Conservation (phyloP, 495 filamentous ascomycete species). For the Hyaloscypha bicolor region DNA sequence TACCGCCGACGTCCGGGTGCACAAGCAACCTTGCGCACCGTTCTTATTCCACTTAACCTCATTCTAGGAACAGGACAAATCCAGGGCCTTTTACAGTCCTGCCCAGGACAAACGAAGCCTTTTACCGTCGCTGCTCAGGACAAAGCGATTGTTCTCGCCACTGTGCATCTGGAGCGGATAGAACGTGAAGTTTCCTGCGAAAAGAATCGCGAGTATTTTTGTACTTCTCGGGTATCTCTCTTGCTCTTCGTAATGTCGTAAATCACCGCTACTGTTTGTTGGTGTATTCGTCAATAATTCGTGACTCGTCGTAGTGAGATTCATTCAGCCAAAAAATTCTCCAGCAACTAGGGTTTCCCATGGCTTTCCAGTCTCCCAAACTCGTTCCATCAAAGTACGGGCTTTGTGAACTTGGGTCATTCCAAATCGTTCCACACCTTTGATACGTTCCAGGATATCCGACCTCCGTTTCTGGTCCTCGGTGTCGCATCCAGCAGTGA, state of each 20-base stretch:
- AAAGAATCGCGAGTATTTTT: not conserved
- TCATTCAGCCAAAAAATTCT: conserved; percentile 63
- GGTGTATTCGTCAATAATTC: conserved; percentile 6
- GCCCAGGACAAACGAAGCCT: conserved; percentile 32
- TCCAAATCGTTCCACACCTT: conserved; percentile 70
- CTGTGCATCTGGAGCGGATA: not conserved
- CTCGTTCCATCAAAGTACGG: conserved; percentile 63
- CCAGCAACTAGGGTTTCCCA: conserved; percentile 67
- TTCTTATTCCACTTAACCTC: conserved; percentile 29
- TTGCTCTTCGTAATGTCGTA: not conserved
- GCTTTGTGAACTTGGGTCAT: conserved; percentile 68
- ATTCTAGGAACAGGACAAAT: conserved; percentile 4
- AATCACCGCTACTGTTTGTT: not conserved
- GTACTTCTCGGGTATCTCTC: not conserved
- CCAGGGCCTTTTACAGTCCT: conserved; percentile 40
- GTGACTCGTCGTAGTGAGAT: not conserved
- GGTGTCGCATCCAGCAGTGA: conserved; percentile 81
- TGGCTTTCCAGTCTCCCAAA: conserved; percentile 62
- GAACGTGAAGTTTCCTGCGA: not conserved
- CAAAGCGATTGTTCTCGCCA: not conserved
- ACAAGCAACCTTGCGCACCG: conserved; percentile 18
- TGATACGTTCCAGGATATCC: conserved; percentile 68
- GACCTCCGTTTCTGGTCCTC: conserved; percentile 53
- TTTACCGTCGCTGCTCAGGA: not conserved
- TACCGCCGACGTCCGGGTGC: conserved; percentile 18